These are phyloP conservation scores for Arbutus unedo DNA, from an alignment of 148 eudicot species.

Conservation along the genomic window DNA sequence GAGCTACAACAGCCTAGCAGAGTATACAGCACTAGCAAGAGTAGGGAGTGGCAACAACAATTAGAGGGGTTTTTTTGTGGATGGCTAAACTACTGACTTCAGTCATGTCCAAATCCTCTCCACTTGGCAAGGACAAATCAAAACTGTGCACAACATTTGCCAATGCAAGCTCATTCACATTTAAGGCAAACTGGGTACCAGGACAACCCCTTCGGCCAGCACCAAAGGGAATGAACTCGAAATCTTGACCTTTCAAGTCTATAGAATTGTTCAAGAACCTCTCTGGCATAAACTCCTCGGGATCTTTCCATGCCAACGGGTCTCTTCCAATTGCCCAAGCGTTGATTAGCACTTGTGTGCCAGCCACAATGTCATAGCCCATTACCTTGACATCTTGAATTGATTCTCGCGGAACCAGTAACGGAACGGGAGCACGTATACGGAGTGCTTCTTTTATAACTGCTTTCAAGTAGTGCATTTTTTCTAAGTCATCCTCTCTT, in stretches of 20 bases:
- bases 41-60: background rate
- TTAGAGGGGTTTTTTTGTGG: conserved; percentile 3
- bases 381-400: conserved; percentile 22
- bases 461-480: conserved; percentile 43
- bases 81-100: background rate
- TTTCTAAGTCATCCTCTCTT: background rate
- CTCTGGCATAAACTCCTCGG: conserved; percentile 37
- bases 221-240: conserved; percentile 35
- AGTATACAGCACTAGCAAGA: background rate
- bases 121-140: background rate
- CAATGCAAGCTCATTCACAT: background rate
- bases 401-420: conserved; percentile 24
- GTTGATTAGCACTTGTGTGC: conserved; percentile 26
- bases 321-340: conserved; percentile 40
- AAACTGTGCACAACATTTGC: background rate
- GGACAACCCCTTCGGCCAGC: conserved; percentile 1
- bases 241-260: conserved; percentile 35
- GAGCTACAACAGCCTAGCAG: background rate
- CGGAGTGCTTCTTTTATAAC: conserved; percentile 38
- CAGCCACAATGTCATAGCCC: conserved; percentile 34
- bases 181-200: background rate
- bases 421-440: conserved; percentile 32
- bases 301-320: conserved; percentile 27
- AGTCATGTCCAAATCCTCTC: background rate
- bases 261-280: conserved; percentile 30